Evolutionary conservation across 305 asterid genomes (phyloP).

Genomic region (Nicotiana rustica): DNA sequence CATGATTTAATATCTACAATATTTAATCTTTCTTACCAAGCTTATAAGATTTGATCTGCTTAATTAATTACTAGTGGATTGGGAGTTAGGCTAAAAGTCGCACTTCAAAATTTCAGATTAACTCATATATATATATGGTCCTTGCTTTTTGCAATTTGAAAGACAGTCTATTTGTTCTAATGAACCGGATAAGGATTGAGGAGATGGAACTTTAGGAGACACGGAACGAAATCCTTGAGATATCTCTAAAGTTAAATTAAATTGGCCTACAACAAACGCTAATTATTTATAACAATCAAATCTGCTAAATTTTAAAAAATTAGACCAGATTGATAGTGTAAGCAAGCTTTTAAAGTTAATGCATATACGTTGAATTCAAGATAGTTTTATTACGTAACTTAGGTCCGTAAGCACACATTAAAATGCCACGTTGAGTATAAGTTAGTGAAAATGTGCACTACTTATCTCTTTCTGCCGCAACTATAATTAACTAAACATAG

Average conservation of each 20-base stretch:
- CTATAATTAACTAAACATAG: not conserved
- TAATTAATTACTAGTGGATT: slow-evolving; percentile 14
- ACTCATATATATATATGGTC: not conserved
- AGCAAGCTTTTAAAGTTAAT: not conserved
- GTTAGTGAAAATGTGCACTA: not conserved
- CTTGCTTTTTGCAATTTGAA: not conserved
- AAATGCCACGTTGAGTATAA: not conserved
- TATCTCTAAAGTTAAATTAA: not conserved
- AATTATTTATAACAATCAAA: slow-evolving; percentile 1
- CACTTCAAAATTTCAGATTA: not conserved
- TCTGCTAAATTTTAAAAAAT: not conserved
- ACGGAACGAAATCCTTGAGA: not conserved
- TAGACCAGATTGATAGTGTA: not conserved
- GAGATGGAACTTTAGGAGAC: too few species aligned
- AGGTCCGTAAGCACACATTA: not conserved
- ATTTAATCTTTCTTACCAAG: not conserved
- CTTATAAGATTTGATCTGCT: not conserved
- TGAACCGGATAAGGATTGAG: not conserved
- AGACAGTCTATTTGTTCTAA: not conserved
- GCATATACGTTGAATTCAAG: too few species aligned
- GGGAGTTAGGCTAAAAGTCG: not conserved
- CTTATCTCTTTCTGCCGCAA: not conserved
- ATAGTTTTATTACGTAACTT: not conserved
- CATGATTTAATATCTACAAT: not conserved
- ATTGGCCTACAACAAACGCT: not conserved